These are phyloP conservation scores for Aspergillus bombycis DNA, from an alignment of 2,329 filamentous ascomycete species.

Conservation along the genomic window DNA sequence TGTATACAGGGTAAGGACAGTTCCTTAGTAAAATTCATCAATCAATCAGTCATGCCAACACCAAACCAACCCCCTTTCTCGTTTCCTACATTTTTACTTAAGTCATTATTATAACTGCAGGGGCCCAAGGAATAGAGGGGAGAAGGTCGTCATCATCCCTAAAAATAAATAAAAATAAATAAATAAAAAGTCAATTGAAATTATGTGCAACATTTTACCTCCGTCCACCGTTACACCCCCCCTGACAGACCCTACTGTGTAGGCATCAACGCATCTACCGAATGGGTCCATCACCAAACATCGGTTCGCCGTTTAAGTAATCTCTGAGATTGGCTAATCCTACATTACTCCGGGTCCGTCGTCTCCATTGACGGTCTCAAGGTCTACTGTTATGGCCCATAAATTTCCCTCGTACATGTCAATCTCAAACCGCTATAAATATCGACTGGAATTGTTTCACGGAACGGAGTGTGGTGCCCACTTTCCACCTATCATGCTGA, in stretches of 20 bases:
- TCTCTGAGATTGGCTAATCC: neutral
- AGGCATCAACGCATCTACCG: slow-evolving; percentile 3
- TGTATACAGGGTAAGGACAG: too few species aligned
- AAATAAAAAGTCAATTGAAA: neutral
- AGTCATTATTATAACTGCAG: neutral
- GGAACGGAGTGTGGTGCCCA: neutral
- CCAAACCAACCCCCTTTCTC: neutral
- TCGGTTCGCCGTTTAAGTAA: neutral
- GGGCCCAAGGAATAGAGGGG: neutral
- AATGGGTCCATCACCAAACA: neutral
- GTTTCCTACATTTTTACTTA: neutral
- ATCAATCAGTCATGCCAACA: neutral
- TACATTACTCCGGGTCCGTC: neutral
- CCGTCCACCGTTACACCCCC: neutral
- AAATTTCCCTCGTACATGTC: neutral
- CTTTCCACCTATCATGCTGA: neutral
- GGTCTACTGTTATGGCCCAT: neutral
- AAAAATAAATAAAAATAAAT: neutral
- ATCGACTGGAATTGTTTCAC: neutral
- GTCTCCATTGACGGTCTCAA: neutral
- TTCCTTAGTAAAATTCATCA: neutral
- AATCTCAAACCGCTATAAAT: slow-evolving; percentile 5
- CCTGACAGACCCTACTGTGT: neutral
- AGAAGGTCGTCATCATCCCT: neutral
- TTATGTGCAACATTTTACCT: neutral